Conservation (phyloP, 805 yeast genomes). For the Sugiyamaella qingdaonensis region DNA sequence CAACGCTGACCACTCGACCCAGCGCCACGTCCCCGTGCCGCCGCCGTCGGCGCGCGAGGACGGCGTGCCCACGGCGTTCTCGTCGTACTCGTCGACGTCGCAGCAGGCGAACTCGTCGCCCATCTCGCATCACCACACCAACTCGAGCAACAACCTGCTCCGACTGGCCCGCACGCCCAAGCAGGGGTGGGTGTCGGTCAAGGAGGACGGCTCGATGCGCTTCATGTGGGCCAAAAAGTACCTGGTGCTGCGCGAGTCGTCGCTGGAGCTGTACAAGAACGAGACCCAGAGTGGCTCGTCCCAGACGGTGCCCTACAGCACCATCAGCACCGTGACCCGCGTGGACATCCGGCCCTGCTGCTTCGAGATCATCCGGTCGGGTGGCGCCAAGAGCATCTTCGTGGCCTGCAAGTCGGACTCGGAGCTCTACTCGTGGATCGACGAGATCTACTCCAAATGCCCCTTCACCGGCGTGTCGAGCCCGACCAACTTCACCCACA, state of each 20-base stretch:
- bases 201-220: conserved; percentile 79
- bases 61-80: neutral
- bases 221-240: conserved; percentile 92
- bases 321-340: conserved; percentile 60
- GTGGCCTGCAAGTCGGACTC: conserved; percentile 73
- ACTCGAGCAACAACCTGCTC: neutral
- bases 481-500: conserved; percentile 93
- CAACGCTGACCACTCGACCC: neutral
- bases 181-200: conserved; percentile 86
- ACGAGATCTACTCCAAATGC: conserved; percentile 55
- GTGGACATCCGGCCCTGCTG: conserved; percentile 72
- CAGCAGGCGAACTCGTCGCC: neutral
- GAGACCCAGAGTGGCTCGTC: conserved; percentile 37
- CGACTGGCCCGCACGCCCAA: conserved; percentile 24
- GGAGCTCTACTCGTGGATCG: conserved; percentile 87
- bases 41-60: neutral
- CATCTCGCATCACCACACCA: neutral
- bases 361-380: conserved; percentile 59
- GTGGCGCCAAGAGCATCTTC: conserved; percentile 55
- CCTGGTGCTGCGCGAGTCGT: conserved; percentile 70
- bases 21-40: conserved; percentile 6
- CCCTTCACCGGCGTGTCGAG: conserved; percentile 61
- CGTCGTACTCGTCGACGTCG: neutral
- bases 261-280: conserved; percentile 67
- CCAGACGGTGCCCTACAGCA: conserved; percentile 48